Base-by-base conservation (phyloP, 192 early-diverging fungal genomes). In the Coemansia asiatica region DNA sequence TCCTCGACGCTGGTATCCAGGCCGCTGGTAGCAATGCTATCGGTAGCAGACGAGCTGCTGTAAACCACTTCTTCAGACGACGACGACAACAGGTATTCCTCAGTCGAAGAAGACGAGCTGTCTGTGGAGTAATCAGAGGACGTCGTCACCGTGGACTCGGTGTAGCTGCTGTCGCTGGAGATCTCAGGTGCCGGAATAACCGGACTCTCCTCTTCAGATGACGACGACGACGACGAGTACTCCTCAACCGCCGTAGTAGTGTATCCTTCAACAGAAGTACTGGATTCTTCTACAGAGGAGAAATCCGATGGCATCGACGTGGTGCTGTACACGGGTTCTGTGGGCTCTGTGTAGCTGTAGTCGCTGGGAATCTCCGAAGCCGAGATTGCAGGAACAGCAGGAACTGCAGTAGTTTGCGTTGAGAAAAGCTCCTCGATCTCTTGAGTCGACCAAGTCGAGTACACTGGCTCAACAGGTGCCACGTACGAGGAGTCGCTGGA, bases 161-260 rank as follows among this genome's bases (percentile, higher is more conserved):
- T 33, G 31, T 33, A 33, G 31, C 31, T 33, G 31, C 8, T 6
- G 31, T 33, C 31, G 31, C 31, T 33, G 31, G 31, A 13, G 40
- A 44, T 44, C 40, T 6, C 5, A 10, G 40, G 13, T 16, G 40
- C 40, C 9, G 40, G 40, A 15, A 16, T 44, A 8, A 0, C 40
- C 13, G 40, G 40, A 15, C 8, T 36, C 13, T 36, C 8, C 1
- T 36, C 35, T n/a, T n/a, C n/a, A n/a, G n/a, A n/a, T n/a, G n/a
- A n/a, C n/a, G 13, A 36, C 35, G 35, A 10, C 35, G 35, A 36
- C 35, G 67, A 61, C 22, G 67, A 50, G 48, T 50, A 50, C 6
- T 22, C 22, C 12, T 7, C 7, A 22, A 10, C 19, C 50, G n/a
- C 50, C 18, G 50, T 53, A n/a, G 55, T 56, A 33, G 27, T 31